Conservation (phyloP, 345 rosid species). For the Carallia pectinifolia region DNA sequence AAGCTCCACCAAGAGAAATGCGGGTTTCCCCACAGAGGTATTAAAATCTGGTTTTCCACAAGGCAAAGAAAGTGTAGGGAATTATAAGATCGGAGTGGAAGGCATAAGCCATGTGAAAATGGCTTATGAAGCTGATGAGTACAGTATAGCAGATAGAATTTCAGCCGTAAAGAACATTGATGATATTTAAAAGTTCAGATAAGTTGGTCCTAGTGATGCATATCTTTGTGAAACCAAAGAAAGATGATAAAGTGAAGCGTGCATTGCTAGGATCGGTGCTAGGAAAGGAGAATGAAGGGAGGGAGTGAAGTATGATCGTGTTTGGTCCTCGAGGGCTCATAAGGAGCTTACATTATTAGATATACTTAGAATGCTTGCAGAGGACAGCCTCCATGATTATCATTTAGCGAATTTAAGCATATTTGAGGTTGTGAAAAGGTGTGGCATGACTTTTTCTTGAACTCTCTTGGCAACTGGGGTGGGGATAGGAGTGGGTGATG, state of each 20-base stretch:
- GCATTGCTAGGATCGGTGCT: constrained; percentile 23
- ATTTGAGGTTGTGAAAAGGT: constrained; percentile 14
- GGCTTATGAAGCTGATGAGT: constrained; percentile 3
- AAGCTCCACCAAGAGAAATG: constrained; percentile 20
- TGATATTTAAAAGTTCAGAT: constrained; percentile 28
- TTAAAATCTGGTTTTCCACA: constrained; percentile 15
- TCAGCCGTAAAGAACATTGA: constrained; percentile 10
- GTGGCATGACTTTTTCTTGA: constrained; percentile 26
- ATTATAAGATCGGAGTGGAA: not conserved
- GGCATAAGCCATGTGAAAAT: not conserved
- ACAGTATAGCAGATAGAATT: not conserved
- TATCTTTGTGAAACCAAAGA: constrained; percentile 6
- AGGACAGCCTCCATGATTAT: constrained; percentile 5
- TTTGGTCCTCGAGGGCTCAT: not conserved
- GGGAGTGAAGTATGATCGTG: not conserved
- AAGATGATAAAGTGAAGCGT: constrained; percentile 10
- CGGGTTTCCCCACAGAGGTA: constrained; percentile 14
- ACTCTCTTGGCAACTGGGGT: not conserved
- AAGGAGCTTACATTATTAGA: constrained; percentile 18
- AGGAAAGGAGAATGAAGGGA: constrained; percentile 9
- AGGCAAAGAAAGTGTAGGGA: not conserved
- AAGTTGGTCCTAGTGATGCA: constrained; percentile 8
- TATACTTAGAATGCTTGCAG: constrained; percentile 26
- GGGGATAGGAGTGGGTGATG: not conserved
- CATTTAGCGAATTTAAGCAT: constrained; percentile 4